Evolutionary conservation across 306 rosid species (phyloP).

Genomic region (Dalbergia cultrata): DNA sequence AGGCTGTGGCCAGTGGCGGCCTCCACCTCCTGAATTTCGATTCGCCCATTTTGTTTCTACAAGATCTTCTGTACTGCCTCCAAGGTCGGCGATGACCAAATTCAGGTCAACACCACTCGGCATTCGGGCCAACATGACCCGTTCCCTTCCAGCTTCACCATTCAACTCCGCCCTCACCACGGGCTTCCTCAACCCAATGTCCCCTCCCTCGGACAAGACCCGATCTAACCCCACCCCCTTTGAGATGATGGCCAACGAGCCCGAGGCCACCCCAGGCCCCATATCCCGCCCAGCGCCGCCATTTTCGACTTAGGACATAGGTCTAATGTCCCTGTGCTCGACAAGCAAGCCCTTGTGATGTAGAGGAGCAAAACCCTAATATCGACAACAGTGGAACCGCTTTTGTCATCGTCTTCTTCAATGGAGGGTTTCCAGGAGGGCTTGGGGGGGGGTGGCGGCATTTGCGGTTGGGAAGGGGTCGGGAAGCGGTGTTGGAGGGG

Average conservation of each 20-base stretch:
- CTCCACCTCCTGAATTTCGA: no score
- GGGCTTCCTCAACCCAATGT: conserved; percentile 91
- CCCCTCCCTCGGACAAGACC: conserved; percentile 80
- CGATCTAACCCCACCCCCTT: conserved; percentile 93
- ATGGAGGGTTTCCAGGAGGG: conserved; percentile 24
- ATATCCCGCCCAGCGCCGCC: conserved; percentile 59
- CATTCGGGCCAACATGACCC: conserved; percentile 63
- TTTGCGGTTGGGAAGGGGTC: conserved; percentile 48
- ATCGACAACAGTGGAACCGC: conserved; percentile 49
- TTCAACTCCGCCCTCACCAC: conserved; percentile 92
- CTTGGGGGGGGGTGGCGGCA: conserved; percentile 45
- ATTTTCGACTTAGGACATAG: conserved; percentile 48
- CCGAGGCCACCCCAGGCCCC: conserved; percentile 70
- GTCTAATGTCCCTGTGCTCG: conserved; percentile 57
- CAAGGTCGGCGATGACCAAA: no score
- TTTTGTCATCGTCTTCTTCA: conserved; percentile 19
- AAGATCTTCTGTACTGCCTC: no score
- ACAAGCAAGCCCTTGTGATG: conserved; percentile 72
- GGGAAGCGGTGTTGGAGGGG: background rate
- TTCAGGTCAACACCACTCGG: no score
- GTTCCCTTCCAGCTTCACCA: conserved; percentile 75
- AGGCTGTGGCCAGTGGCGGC: no score
- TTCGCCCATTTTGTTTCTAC: no score
- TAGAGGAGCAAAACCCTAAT: conserved; percentile 67
- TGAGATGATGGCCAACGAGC: conserved; percentile 95